phyloP scores from a whole-genome alignment of 192 early-diverging fungal species.

The Backusella mclennaniae region DNA sequence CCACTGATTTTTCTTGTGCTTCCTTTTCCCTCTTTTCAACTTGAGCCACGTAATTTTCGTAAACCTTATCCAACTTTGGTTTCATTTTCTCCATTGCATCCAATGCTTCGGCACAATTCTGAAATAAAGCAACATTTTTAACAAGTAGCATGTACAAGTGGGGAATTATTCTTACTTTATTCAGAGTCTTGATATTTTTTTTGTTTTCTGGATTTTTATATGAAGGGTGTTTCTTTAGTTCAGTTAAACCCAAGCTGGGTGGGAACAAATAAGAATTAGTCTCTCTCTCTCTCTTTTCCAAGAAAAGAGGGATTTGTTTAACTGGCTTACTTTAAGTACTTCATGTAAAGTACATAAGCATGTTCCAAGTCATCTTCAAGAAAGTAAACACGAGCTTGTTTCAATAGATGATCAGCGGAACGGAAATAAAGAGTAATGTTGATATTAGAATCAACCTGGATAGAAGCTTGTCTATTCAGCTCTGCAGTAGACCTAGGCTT shows the following conservation, averaged over 20 bases:
- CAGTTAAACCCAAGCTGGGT: conserved; percentile 54
- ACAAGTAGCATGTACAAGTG: conserved; percentile 11
- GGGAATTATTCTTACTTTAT: conserved; percentile 26
- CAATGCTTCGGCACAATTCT: conserved; percentile 54
- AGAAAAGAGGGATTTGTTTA: not conserved
- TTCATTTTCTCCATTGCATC: conserved; percentile 55
- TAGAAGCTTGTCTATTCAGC: conserved; percentile 29
- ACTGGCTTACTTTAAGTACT: conserved; percentile 53
- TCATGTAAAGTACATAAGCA: conserved; percentile 72
- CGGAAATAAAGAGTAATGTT: conserved; percentile 48
- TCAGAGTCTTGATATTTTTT: conserved; percentile 10
- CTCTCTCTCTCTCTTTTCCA: not conserved
- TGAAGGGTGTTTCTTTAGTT: conserved; percentile 57
- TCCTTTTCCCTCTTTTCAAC: not conserved
- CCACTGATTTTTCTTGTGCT: not conserved
- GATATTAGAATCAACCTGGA: conserved; percentile 32
- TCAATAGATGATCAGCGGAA: conserved; percentile 42
- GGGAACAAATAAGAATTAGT: not conserved
- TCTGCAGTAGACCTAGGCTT: conserved; percentile 34
- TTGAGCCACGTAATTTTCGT: conserved; percentile 4
- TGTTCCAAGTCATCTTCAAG: conserved; percentile 63
- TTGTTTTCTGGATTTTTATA: conserved; percentile 51
- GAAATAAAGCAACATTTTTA: conserved; percentile 22
- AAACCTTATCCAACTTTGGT: conserved; percentile 44
- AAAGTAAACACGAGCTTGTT: conserved; percentile 57